phyloP scores from a whole-genome alignment of 2,329 filamentous ascomycete species.

The Mycosphaerella arachidis region DNA sequence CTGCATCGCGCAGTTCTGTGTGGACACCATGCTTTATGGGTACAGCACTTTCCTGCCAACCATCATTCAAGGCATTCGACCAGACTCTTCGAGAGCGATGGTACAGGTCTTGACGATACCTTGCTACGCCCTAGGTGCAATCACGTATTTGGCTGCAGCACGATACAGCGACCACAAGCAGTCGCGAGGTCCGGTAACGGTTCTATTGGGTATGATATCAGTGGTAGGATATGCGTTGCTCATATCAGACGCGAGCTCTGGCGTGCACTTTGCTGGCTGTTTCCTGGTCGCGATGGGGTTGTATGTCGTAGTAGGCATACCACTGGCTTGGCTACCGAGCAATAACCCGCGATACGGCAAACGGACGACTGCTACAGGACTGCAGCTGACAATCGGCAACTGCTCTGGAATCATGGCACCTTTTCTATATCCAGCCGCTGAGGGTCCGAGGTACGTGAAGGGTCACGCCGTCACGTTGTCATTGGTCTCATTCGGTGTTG shows the following conservation, averaged over 20 bases:
- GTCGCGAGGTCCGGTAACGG: slow-evolving; percentile 59
- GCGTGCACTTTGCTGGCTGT: slow-evolving; percentile 70
- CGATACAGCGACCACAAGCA: slow-evolving; percentile 65
- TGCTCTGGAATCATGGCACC: slow-evolving; percentile 34
- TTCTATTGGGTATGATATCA: slow-evolving; percentile 51
- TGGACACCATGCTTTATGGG: slow-evolving; percentile 73
- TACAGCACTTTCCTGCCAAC: slow-evolving; percentile 75
- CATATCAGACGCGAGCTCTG: slow-evolving; percentile 55
- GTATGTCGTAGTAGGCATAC: slow-evolving; percentile 57
- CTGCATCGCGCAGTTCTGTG: slow-evolving; percentile 65
- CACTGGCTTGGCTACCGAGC: slow-evolving; percentile 49
- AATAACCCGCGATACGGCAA: slow-evolving; percentile 74
- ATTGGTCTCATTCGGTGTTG: slow-evolving; percentile 43
- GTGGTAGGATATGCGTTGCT: slow-evolving; percentile 49
- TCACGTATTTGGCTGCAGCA: slow-evolving; percentile 63
- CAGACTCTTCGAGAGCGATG: slow-evolving; percentile 56
- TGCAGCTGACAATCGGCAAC: slow-evolving; percentile 69
- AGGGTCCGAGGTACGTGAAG: slow-evolving; percentile 46
- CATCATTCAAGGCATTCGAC: slow-evolving; percentile 67
- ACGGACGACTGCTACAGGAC: slow-evolving; percentile 64
- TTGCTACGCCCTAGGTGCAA: slow-evolving; percentile 68
- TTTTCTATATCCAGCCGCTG: slow-evolving; percentile 50
- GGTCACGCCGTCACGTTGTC: slow-evolving; percentile 51
- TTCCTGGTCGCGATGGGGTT: slow-evolving; percentile 71
- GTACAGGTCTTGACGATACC: slow-evolving; percentile 75